Conservation (phyloP, 768 basidiomycete genomes). For the Podaxis sp. region DNA sequence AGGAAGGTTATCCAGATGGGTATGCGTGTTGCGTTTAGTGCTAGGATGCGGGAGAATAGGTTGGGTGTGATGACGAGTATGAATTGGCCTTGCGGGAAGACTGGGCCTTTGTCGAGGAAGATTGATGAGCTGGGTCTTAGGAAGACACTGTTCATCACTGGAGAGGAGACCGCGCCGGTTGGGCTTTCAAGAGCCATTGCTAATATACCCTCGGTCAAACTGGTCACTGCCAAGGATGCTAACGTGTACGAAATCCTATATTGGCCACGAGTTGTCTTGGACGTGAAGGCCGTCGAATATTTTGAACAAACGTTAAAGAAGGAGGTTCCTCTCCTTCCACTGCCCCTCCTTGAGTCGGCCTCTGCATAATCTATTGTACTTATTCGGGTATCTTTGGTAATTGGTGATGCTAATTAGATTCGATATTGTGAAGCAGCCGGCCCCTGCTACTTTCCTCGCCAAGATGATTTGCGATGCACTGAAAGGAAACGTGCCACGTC, state of each 20-base stretch:
- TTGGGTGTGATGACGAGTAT: conserved; percentile 76
- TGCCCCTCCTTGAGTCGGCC: conserved; percentile 17
- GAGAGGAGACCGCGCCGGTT: conserved; percentile 50
- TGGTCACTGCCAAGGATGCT: conserved; percentile 63
- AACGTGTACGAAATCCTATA: conserved; percentile 82
- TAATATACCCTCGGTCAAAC: conserved; percentile 71
- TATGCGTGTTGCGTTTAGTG: conserved; percentile 85
- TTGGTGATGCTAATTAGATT: not conserved
- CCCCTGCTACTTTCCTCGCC: too few species aligned
- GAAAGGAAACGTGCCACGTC: too few species aligned
- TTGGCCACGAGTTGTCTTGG: conserved; percentile 81
- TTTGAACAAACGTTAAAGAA: conserved; percentile 67
- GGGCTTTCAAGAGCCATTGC: conserved; percentile 60
- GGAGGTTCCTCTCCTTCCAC: conserved; percentile 31
- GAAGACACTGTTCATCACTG: conserved; percentile 78
- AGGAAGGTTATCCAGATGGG: conserved; percentile 93
- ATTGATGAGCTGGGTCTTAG: conserved; percentile 66
- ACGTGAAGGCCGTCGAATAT: conserved; percentile 78
- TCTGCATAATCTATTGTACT: conserved; percentile 10
- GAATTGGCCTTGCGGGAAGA: conserved; percentile 74
- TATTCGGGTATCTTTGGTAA: not conserved
- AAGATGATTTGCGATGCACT: too few species aligned
- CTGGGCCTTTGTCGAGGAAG: conserved; percentile 60
- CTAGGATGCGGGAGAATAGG: conserved; percentile 71
- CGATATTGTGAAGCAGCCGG: too few species aligned